Evolutionary conservation across 1,284 basidiomycete species (phyloP), one percentile per base, ranked within the genome.

Genomic region (Tremellales sp.): DNA sequence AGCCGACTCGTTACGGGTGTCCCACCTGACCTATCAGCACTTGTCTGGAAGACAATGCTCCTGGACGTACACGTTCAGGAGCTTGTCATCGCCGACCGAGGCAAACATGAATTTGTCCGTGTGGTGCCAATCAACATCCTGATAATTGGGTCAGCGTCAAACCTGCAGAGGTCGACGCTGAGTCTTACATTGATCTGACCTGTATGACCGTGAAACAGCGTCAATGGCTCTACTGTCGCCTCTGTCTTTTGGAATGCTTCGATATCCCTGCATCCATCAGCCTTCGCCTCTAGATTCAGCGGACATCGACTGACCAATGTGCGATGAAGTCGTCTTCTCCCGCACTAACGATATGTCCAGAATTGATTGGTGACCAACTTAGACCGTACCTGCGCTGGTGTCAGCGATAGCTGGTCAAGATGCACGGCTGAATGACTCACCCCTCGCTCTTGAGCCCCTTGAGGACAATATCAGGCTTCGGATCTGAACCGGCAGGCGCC

Each of bases 111-210:
- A 84, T 51, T 92, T 89, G 68, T 87, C 80, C 19, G 81, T 82
- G 11, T 85, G 78, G 75, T 96, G 88, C 94, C 94, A 98, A 58
- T 96, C 92, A 2, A 98, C 93, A 68, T 98, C 96, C 89, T 96
- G 55, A 12, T 2, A 26, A 4, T 25, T n/a, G 35, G 27, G 49
- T 60, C 45, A 65, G 60, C 40, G 2, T 21, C 19, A 15, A 23
- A 21, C 10, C 7, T 22, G 19, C 6, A 21, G 19, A 12, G 39
- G 23, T 6, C 8, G 19, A 40, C 31, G 40, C 12, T 5, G 8
- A 79, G n/a, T n/a, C 86, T 49, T 72, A 90, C 90, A 31, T 89
- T 92, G 47, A 96, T 92, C 39, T 91, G 84, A 22, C 88, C 85
- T 0, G 84, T 84, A 69, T 97, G 92, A 0, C 93, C 94, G 53